phyloP scores from a whole-genome alignment of 2,329 filamentous ascomycete genomes.

The Bipolaris cookei region DNA sequence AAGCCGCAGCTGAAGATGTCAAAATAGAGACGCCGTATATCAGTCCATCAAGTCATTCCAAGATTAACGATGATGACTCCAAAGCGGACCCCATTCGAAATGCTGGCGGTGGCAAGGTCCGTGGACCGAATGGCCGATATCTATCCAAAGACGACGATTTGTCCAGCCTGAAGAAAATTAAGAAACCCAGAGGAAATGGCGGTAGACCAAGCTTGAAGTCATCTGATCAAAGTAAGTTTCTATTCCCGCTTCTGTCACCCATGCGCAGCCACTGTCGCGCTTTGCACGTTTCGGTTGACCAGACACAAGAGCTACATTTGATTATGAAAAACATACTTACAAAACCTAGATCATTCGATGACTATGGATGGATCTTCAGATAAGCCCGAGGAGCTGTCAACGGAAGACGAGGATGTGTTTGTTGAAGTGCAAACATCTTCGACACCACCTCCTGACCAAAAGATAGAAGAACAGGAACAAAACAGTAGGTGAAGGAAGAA shows the following conservation, averaged over 20 bases:
- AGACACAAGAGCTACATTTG: no score
- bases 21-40: neutral
- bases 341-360: neutral
- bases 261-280: neutral
- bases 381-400: neutral
- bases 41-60: neutral
- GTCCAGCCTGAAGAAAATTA: constrained; percentile 2
- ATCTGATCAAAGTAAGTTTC: neutral
- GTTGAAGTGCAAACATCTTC: constrained; percentile 1
- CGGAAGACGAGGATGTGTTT: neutral
- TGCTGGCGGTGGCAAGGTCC: constrained; percentile 22
- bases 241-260: neutral
- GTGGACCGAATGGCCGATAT: constrained; percentile 27
- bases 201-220: neutral
- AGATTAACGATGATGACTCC: neutral
- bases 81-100: constrained; percentile 12
- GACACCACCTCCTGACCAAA: neutral
- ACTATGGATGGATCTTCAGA: neutral
- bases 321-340: neutral
- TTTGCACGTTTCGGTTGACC: no score
- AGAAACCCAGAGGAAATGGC: constrained; percentile 4
- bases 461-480: neutral
- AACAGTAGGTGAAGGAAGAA: neutral
- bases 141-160: constrained; percentile 10
- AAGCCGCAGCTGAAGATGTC: neutral